Evolutionary conservation across 495 filamentous ascomycete genomes (phyloP).

Genomic region (Patellaria atrata): DNA sequence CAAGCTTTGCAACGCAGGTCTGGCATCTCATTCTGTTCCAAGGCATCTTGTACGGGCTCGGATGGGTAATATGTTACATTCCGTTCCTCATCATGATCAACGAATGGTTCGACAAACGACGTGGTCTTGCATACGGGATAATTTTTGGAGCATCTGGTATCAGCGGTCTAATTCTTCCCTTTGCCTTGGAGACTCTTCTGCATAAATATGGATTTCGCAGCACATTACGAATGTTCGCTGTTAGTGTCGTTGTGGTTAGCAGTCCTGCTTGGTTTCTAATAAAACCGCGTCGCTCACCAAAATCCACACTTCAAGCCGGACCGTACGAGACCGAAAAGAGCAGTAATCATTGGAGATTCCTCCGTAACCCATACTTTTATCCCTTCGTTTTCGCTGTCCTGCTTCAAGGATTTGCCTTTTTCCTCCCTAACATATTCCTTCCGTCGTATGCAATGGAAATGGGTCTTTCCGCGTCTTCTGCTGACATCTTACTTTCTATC

Average conservation of each 20-base stretch:
- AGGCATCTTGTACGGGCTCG: constrained; percentile 19
- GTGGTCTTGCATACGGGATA: constrained; percentile 32
- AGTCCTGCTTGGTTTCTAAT: constrained; percentile 25
- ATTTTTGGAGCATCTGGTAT: constrained; percentile 28
- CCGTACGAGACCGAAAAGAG: not conserved
- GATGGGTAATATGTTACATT: constrained; percentile 19
- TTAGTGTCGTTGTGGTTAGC: constrained; percentile 24
- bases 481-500: constrained; percentile 13
- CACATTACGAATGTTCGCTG: constrained; percentile 27
- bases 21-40: constrained; percentile 18
- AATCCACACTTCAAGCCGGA: constrained; percentile 1
- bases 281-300: constrained; percentile 18
- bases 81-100: constrained; percentile 26
- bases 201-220: constrained; percentile 23
- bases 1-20: constrained; percentile 12
- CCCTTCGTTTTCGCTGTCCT: constrained; percentile 11
- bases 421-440: constrained; percentile 18
- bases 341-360: constrained; percentile 3
- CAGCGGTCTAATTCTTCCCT: constrained; percentile 26
- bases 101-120: constrained; percentile 27
- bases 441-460: constrained; percentile 15
- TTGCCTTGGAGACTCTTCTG: constrained; percentile 24
- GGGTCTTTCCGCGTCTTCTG: constrained; percentile 4
- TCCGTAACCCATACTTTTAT: constrained; percentile 3
- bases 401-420: constrained; percentile 18